phyloP scores from a whole-genome alignment of 2,329 filamentous ascomycete species.

The Colletotrichum godetiae region DNA sequence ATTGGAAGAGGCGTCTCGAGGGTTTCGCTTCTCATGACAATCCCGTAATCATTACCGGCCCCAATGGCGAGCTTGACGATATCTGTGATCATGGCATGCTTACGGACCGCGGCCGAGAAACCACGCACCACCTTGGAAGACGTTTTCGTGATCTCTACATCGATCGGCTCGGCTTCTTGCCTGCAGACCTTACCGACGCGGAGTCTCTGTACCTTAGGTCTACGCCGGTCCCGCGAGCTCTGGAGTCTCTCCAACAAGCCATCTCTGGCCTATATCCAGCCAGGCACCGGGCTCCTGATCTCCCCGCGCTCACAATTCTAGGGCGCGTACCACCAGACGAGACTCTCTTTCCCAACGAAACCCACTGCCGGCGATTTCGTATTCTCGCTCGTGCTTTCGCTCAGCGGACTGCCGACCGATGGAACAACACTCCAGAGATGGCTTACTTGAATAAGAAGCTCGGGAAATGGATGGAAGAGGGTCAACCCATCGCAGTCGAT shows the following conservation, averaged over 20 bases:
- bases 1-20: conserved; percentile 82
- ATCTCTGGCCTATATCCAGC: conserved; percentile 81
- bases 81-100: conserved; percentile 85
- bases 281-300: conserved; percentile 53
- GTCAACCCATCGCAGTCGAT: conserved; percentile 80
- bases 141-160: conserved; percentile 80
- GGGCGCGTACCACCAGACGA: conserved; percentile 72
- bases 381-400: conserved; percentile 78
- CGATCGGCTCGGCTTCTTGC: conserved; percentile 79
- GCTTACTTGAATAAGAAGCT: conserved; percentile 81
- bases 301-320: conserved; percentile 75
- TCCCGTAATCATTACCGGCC: conserved; percentile 76
- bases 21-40: conserved; percentile 77
- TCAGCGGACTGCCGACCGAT: conserved; percentile 75
- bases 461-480: conserved; percentile 86
- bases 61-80: conserved; percentile 76
- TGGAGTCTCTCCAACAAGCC: conserved; percentile 81
- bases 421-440: conserved; percentile 86
- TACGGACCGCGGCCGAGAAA: conserved; percentile 79
- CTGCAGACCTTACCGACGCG: conserved; percentile 59
- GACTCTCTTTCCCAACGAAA: conserved; percentile 82
- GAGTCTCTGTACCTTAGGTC: conserved; percentile 79
- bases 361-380: conserved; percentile 78
- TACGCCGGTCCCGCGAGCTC: conserved; percentile 79
- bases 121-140: conserved; percentile 75